Base-by-base conservation (phyloP, 116 monocot species). In the Trichopus zeylanicus region DNA sequence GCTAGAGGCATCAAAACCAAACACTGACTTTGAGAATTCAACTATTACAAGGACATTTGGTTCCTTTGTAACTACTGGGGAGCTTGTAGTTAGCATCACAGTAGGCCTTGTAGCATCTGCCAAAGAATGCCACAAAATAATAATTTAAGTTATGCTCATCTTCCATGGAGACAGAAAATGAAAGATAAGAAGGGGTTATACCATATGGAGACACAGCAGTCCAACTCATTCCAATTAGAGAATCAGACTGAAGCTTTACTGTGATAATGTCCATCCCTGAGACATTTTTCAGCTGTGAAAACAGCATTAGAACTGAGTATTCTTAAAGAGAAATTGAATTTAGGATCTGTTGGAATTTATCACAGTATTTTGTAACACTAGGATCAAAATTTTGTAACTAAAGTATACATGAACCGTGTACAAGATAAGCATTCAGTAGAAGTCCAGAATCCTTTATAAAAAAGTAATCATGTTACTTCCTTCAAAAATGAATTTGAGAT, bases 21-120 rank as follows among this genome's bases (percentile, higher is more conserved):
- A 57, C n/a, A 57, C 57, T 20, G 57, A 33, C 5, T 57, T 57
- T 57, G 57, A 33, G 33, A 57, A 57, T 9, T 57, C 57, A 57
- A 57, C 57, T 57, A 57, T 34, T 16, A 57, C 57, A 33, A 33
- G 9, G 31, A 57, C 18, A 23, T 22, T 33, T 3, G 34, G 9
- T 21, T 57, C 34, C 7, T 57, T 21, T 10, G 21, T 57, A 22
- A 57, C 33, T 57, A 13, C 19, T 6, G 20, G 57, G 22, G 57
- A 57, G 32, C 57, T 34, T n/a, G 57, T 57, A 34, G 33, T 57
- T 12, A 57, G 20, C 20, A 57, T 30, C 34, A 57, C 31, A 18
- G 33, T 34, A 10, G 57, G 57, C 31, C 23, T 31, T 35, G 57
- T 57, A 20, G 33, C 15, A 34, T 57, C 57, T 57, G 23, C 23